phyloP scores from a whole-genome alignment of 805 yeast genomes.

The Barnettozyma vustinii region DNA sequence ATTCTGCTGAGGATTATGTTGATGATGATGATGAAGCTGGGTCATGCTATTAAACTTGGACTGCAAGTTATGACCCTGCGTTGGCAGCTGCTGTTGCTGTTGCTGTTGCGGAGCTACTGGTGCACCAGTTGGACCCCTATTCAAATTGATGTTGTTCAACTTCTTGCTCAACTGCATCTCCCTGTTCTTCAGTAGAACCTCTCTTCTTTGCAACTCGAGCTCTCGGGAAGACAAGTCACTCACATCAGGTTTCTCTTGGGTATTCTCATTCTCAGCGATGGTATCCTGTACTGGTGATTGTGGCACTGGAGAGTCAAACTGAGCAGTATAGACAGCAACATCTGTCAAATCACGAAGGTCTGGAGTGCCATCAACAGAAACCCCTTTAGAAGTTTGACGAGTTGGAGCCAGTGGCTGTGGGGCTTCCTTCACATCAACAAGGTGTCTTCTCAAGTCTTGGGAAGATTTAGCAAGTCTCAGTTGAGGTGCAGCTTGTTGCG shows the following conservation, averaged over 20 bases:
- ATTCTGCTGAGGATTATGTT: slow-evolving; percentile 12
- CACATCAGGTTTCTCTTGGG: background rate
- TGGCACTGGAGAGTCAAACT: slow-evolving; percentile 17
- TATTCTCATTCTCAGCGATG: background rate
- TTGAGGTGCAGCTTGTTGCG: background rate
- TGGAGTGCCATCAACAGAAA: slow-evolving; percentile 23
- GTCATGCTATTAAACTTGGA: slow-evolving; percentile 14
- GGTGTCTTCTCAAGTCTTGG: slow-evolving; percentile 7
- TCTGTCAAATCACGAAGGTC: slow-evolving; percentile 25
- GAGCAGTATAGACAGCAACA: slow-evolving; percentile 18
- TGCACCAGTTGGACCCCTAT: slow-evolving; percentile 8
- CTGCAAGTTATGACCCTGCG: slow-evolving; percentile 3
- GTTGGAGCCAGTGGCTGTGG: background rate
- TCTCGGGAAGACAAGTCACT: slow-evolving; percentile 17
- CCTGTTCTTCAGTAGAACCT: slow-evolving; percentile 19
- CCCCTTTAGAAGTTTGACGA: background rate
- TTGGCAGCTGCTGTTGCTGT: slow-evolving; percentile 2
- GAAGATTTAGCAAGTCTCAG: slow-evolving; percentile 2
- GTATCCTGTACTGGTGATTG: background rate
- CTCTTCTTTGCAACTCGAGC: slow-evolving; percentile 23
- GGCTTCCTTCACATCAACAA: background rate
- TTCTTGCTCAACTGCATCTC: slow-evolving; percentile 25
- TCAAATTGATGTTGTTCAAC: slow-evolving; percentile 8
- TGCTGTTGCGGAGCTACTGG: slow-evolving; percentile 10
- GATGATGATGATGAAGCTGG: slow-evolving; percentile 7